Evolutionary conservation across 306 rosid species (phyloP), one percentile per base, ranked within the genome.

Genomic region (Hippophae gyantsensis): DNA sequence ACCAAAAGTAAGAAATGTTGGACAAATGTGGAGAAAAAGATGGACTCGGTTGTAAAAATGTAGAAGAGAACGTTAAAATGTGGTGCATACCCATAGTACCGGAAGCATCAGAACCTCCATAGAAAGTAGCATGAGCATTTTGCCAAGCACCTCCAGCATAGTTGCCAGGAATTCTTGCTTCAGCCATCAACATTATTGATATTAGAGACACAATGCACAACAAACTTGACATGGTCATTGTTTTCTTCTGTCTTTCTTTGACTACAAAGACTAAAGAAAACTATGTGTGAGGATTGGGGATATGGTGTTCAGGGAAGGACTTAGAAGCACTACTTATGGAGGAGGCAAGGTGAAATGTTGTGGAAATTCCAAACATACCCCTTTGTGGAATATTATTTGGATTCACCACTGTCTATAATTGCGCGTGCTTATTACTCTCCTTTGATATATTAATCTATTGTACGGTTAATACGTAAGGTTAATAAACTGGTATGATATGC

Each of bases 61-160:
- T 18, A 52, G 3, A 51, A 14, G 12, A 8, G 14, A 12, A 25
- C 7, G 13, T 25, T 6, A 7, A 9, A 32, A 32, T 44, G 12
- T 2, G 42, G 43, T 41, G 61, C 78, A 6, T 48, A 90, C 98
- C 98, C 98, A 92, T 92, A 5, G 98, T 92, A 69, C 98, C 98
- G 23, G 98, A 92, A 43, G 98, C 98, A 60, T 92, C 96, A 2
- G 96, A 42, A 52, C 98, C 96, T 0, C 98, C 98, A 47, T 92
- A 92, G 81, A 92, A 92, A 63, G 98, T 92, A 12, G 98, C 98
- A 7, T 92, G 98, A 48, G 98, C 98, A 44, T 13, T 61, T 56
- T 92, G 63, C 98, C 98, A 92, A 5, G 84, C 42, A 8, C 78
- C 83, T 0, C 89, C 98, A 5, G 66, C 1, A 87, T 78, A 92